These are phyloP conservation scores for Globisporangium abappressorium DNA, from an alignment of 352 stramenopile species.

Conservation along the genomic window DNA sequence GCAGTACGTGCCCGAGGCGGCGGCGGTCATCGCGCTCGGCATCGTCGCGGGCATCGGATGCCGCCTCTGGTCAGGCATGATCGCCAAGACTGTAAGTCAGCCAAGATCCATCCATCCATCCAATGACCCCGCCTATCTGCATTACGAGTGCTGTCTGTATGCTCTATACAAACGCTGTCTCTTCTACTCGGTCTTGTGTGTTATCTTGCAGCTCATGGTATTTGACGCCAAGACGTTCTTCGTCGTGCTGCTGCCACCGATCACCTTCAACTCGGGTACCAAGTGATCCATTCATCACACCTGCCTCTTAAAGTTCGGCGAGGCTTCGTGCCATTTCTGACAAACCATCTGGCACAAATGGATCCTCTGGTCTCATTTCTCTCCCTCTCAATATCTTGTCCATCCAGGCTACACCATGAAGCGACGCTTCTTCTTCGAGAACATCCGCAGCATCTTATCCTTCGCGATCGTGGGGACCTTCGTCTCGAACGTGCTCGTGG, in stretches of 20 bases:
- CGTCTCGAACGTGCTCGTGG: constrained; percentile 85
- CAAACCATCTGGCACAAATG: neutral
- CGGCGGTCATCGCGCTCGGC: constrained; percentile 49
- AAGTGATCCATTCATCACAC: neutral
- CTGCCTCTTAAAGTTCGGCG: neutral
- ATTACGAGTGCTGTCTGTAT: neutral
- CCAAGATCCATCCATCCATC: neutral
- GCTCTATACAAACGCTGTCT: neutral
- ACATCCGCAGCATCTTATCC: constrained; percentile 87
- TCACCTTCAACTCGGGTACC: constrained; percentile 92
- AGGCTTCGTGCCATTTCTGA: neutral
- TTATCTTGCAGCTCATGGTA: constrained; percentile 49
- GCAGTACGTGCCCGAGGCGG: constrained; percentile 69
- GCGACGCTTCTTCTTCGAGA: constrained; percentile 89
- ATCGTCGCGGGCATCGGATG: constrained; percentile 52
- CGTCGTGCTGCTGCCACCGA: constrained; percentile 88
- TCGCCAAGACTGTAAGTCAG: constrained; percentile 30
- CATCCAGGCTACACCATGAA: constrained; percentile 83
- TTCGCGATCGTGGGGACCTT: constrained; percentile 90
- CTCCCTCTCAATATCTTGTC: neutral
- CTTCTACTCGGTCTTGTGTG: neutral
- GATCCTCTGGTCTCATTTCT: neutral
- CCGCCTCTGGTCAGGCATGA: constrained; percentile 49
- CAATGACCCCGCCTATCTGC: neutral
- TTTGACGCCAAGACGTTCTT: constrained; percentile 94